These are phyloP conservation scores for Xylaria multiplex DNA, from an alignment of 2,329 filamentous ascomycete species.

Conservation along the genomic window DNA sequence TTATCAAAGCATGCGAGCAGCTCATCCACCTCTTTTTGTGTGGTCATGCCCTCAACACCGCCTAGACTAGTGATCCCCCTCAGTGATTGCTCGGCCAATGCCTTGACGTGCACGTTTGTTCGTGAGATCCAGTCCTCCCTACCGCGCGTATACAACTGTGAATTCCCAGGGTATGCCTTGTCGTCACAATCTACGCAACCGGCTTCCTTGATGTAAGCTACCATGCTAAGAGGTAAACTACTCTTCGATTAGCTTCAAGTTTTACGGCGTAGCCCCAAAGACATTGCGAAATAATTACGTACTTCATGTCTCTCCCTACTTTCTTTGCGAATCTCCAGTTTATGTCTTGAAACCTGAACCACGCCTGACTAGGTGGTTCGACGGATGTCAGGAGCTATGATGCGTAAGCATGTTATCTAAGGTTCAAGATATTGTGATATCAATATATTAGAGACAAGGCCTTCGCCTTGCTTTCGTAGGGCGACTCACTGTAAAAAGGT, in stretches of 20 bases:
- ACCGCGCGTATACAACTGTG: conserved; percentile 22
- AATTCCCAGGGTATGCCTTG: conserved; percentile 25
- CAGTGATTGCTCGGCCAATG: conserved; percentile 28
- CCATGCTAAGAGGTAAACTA: conserved; percentile 35
- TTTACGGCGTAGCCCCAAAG: not conserved
- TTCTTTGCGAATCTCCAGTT: conserved; percentile 33
- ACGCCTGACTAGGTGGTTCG: conserved; percentile 31
- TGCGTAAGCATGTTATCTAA: conserved; percentile 7
- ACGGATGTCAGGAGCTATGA: conserved; percentile 22
- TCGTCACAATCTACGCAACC: conserved; percentile 34
- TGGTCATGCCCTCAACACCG: conserved; percentile 35
- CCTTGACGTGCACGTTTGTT: conserved; percentile 18
- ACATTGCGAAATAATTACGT: conserved; percentile 7
- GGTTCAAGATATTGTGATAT: not conserved
- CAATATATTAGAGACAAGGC: not conserved
- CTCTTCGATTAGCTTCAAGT: not conserved
- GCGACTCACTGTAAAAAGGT: conserved; percentile 11
- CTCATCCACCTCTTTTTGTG: conserved; percentile 31
- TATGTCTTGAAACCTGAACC: conserved; percentile 32
- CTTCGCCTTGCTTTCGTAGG: not conserved
- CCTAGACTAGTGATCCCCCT: conserved; percentile 33
- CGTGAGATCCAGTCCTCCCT: conserved; percentile 20
- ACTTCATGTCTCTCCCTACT: conserved; percentile 34
- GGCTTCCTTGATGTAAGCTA: conserved; percentile 31
- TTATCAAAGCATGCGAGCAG: conserved; percentile 21